Percentiles rank a stretch among this genome's conserved stretches.
These are phyloP conservation scores for Fusarium sp. DNA, from an alignment of 2,329 filamentous ascomycete genomes.

Conservation along the genomic window DNA sequence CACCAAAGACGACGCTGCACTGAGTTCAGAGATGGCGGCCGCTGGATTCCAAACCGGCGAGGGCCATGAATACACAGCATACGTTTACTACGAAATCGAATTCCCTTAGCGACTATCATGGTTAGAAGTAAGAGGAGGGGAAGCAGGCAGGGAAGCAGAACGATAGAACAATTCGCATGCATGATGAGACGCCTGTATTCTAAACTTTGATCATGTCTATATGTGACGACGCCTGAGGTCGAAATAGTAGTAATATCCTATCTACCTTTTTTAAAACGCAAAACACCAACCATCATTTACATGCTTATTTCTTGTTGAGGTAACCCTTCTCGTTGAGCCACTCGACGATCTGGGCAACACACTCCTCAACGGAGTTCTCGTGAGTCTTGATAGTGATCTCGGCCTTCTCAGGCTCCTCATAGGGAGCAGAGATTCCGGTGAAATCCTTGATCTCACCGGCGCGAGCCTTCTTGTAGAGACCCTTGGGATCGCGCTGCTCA, in stretches of 20 bases:
- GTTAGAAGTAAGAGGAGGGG: conserved; percentile 1
- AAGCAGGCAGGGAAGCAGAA: conserved; percentile 8
- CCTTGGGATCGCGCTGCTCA: conserved; percentile 96
- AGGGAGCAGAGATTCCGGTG: conserved; percentile 93
- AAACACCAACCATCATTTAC: conserved; percentile 24
- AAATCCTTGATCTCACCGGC: conserved; percentile 97
- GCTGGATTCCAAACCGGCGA: conserved; percentile 76
- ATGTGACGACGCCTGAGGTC: conserved; percentile 40
- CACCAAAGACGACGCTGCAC: conserved; percentile 85
- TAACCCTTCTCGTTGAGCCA: conserved; percentile 79
- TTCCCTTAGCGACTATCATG: conserved; percentile 61
- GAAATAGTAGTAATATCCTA: conserved; percentile 46
- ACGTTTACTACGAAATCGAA: conserved; percentile 97
- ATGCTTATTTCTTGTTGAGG: conserved; percentile 48
- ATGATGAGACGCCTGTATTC: conserved; percentile 49
- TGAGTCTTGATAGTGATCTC: conserved; percentile 91
- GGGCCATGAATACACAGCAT: conserved; percentile 89
- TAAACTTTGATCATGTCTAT: conserved; percentile 41
- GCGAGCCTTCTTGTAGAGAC: conserved; percentile 95
- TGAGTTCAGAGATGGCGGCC: conserved; percentile 86
- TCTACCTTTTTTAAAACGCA: conserved; percentile 37
- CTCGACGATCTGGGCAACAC: conserved; percentile 83
- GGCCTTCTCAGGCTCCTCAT: conserved; percentile 86
- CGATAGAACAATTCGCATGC: conserved; percentile 33
- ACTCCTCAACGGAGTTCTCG: conserved; percentile 87